Evolutionary conservation across 2,329 filamentous ascomycete genomes (phyloP).

Genomic region (Fusarium sp.): DNA sequence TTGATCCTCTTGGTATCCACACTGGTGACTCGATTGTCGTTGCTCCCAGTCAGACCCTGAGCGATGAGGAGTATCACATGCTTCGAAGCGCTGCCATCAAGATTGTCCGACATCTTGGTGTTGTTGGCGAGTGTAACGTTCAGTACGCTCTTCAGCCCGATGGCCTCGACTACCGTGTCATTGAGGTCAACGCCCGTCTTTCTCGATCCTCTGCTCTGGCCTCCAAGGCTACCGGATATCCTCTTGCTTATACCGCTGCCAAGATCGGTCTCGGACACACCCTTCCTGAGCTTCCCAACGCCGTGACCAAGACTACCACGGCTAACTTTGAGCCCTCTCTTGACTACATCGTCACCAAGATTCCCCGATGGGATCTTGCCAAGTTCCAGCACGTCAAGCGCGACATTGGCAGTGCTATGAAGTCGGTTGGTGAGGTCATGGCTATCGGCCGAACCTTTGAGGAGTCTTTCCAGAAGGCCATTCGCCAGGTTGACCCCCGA

Average conservation of each 20-base stretch:
- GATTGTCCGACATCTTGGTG: conserved; percentile 96
- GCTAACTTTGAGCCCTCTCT: conserved; percentile 98
- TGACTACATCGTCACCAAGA: conserved; percentile 99
- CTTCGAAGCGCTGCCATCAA: conserved; percentile 97
- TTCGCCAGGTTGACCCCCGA: conserved; percentile 93
- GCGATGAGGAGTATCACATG: conserved; percentile 99
- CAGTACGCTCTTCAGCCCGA: conserved; percentile 98
- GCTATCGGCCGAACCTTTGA: conserved; percentile 98
- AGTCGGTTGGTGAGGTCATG: conserved; percentile 99
- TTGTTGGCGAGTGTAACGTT: conserved; percentile 98
- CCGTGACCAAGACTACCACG: conserved; percentile 97
- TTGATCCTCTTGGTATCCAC: conserved; percentile 96
- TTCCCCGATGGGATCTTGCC: conserved; percentile 96
- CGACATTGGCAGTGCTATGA: conserved; percentile 98
- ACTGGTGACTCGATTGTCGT: conserved; percentile 99
- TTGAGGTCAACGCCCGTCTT: conserved; percentile 98
- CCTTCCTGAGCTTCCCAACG: conserved; percentile 95
- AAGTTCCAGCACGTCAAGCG: conserved; percentile 99
- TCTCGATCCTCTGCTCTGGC: conserved; percentile 97
- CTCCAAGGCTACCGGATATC: conserved; percentile 98
- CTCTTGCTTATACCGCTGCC: conserved; percentile 95
- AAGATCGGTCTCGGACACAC: conserved; percentile 98
- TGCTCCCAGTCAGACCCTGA: conserved; percentile 95
- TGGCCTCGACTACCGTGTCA: conserved; percentile 97
- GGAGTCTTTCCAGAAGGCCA: conserved; percentile 99